Conservation (phyloP, 2,329 filamentous ascomycete species). For the Juglanconis sp. region DNA sequence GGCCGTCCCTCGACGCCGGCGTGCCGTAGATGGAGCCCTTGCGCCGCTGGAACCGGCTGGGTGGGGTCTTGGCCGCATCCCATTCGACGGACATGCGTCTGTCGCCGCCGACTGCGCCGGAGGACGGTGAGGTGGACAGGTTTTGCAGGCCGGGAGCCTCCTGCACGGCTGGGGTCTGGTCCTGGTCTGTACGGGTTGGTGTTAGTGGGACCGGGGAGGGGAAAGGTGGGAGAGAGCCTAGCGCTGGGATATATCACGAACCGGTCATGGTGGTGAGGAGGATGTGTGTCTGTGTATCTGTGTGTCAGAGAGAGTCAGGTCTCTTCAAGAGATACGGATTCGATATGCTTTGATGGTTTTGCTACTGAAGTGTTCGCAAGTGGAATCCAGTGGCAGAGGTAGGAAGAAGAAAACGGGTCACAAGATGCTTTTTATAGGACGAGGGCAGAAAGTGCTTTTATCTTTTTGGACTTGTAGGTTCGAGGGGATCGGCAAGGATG, state of each 20-base stretch:
- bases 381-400: not conserved
- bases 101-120: conserved; percentile 29
- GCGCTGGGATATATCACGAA: not conserved
- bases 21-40: conserved; percentile 68
- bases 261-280: conserved; percentile 11
- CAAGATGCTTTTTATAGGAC: not conserved
- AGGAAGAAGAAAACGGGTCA: not conserved
- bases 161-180: conserved; percentile 23
- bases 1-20: conserved; percentile 61
- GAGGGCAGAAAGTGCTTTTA: not conserved
- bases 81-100: conserved; percentile 44
- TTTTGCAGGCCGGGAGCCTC: conserved; percentile 21
- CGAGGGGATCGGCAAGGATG: conserved; percentile 10
- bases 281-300: not conserved
- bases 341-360: not conserved
- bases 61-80: conserved; percentile 65
- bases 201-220: not conserved
- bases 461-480: conserved; percentile 12
- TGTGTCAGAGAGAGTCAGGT: not conserved
- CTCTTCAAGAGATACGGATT: not conserved
- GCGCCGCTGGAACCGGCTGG: conserved; percentile 66
- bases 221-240: not conserved
- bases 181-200: conserved; percentile 4
- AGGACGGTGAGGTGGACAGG: conserved; percentile 26
- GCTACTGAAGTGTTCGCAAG: not conserved